Evolutionary conservation across 2,329 filamentous ascomycete species (phyloP), one percentile per base, ranked within the genome.

Genomic region (Hymenoscyphus repandus): DNA sequence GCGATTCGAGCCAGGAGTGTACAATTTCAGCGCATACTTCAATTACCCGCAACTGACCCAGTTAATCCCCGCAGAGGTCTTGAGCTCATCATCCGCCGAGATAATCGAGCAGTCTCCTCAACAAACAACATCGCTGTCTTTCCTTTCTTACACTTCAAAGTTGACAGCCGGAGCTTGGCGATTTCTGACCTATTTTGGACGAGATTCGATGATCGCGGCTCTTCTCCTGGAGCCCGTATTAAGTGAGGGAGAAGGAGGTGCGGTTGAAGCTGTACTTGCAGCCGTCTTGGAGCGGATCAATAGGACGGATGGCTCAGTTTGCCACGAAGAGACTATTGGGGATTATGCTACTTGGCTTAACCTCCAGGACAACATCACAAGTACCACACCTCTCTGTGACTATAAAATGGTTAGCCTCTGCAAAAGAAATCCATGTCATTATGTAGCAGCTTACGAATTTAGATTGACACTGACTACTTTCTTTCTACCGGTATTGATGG

Each of bases 101-200:
- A 4, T 27, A 7, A 27, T 27, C 22, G 53, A 64, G 0, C 64
- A 77, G 40, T 66, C 74, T 30, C 65, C 71, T 0, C 72, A 72
- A 36, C 71, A 79, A 47, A 72, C 74, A 1, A 70, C 70, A 0
- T 79, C 80, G 0, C 66, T 85, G 0, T 78, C 80, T 0, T 85
- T 86, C 64, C 68, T 86, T 3, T 85, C 82, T 0, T 86, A 85
- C 56, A 77, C 72, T 0, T 70, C 79, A 31, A 86, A 85, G 56
- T 69, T 86, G 0, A 69, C 83, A 2, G 82, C 83, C 1, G 82
- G 82, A 10, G 80, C 78, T 3, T 86, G 81, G 82, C 69, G 80
- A 1, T 86, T 85, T 57, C 64, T 86, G 40, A 85, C 82, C 0
- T 86, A 85, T 59, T 85, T 86, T 65, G 82, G 81, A 0, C 74